These are phyloP conservation scores for Pythium oligandrum DNA, from an alignment of 352 stramenopile genomes.

Conservation along the genomic window DNA sequence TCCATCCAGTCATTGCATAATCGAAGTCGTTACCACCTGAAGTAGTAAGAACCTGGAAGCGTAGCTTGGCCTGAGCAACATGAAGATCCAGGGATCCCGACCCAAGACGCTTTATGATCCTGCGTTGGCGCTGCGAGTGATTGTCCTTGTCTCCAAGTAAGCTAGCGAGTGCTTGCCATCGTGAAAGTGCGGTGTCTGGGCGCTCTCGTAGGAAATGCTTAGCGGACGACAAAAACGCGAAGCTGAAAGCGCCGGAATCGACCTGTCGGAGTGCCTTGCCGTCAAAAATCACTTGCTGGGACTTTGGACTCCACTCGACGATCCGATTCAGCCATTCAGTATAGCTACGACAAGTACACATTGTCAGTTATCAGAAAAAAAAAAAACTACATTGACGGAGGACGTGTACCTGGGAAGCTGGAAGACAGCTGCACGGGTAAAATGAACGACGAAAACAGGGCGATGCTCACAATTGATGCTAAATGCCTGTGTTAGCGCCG, in stretches of 20 bases:
- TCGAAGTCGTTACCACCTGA: constrained; percentile 2
- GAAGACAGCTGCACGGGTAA: constrained; percentile 23
- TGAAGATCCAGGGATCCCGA: constrained; percentile 7
- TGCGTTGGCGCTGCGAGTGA: constrained; percentile 15
- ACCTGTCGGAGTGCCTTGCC: constrained; percentile 23
- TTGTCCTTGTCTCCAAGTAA: neutral
- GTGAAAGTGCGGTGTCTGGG: neutral
- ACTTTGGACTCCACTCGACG: constrained; percentile 28
- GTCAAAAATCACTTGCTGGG: constrained; percentile 54
- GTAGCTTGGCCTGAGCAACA: constrained; percentile 51
- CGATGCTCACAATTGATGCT: constrained; percentile 19
- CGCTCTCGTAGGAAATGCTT: constrained; percentile 16
- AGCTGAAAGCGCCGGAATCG: constrained; percentile 40
- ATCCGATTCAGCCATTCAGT: constrained; percentile 1
- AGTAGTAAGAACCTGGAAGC: constrained; percentile 18
- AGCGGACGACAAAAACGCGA: constrained; percentile 43
- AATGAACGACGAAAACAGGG: constrained; percentile 50
- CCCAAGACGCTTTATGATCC: constrained; percentile 22
- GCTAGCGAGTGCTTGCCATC: neutral
- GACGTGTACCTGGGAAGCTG: neutral
- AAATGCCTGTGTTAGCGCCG: constrained; percentile 21
- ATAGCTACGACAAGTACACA: constrained; percentile 7
- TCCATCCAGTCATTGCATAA: constrained; percentile 44
- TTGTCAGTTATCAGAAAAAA: neutral
- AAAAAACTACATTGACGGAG: neutral